Conservation (phyloP, 441 rosid species). For the Gossypium armourianum region DNA sequence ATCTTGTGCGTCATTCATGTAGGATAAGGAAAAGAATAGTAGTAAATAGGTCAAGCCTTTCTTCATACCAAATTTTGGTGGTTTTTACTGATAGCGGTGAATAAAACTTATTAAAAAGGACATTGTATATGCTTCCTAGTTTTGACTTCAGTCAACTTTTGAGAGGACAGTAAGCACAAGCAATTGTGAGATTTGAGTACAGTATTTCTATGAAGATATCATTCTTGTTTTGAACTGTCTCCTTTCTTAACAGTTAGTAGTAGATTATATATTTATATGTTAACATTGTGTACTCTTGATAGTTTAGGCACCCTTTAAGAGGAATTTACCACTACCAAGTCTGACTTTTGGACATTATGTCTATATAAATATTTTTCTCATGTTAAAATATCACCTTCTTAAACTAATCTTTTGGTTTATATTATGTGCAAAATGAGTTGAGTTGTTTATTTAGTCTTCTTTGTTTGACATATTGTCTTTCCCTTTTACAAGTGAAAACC, state of each 20-base stretch:
- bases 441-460: neutral
- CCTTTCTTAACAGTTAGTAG: neutral
- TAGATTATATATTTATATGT: neutral
- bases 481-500: neutral
- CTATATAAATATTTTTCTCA: neutral
- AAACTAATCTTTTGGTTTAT: neutral
- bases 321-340: neutral
- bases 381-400: neutral
- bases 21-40: neutral
- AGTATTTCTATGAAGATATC: neutral
- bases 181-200: constrained; percentile 1
- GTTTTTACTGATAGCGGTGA: constrained; percentile 4
- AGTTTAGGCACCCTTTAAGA: neutral
- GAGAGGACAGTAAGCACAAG: neutral
- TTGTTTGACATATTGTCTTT: neutral
- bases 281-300: neutral
- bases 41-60: neutral
- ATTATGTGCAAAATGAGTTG: neutral
- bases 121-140: neutral
- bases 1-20: neutral
- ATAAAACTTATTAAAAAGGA: neutral
- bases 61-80: neutral
- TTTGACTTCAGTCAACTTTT: neutral
- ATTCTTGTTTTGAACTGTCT: neutral
- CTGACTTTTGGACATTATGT: neutral